These are phyloP conservation scores for Amanita brunnescens DNA, from an alignment of 768 basidiomycete genomes.

Conservation along the genomic window DNA sequence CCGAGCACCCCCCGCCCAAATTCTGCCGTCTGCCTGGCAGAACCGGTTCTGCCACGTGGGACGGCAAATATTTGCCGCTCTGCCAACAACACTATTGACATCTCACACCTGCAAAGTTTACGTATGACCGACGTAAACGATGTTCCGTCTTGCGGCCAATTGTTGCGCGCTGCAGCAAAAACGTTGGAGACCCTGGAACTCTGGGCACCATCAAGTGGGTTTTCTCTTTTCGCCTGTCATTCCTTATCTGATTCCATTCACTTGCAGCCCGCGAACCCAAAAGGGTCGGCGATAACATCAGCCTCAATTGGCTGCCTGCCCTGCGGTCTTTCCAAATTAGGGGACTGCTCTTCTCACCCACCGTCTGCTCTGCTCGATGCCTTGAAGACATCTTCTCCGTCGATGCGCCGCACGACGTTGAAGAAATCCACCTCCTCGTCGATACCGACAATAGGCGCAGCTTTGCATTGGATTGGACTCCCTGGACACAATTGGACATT, in stretches of 20 bases:
- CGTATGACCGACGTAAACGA: conserved; percentile 13
- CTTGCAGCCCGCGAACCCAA: conserved; percentile 1
- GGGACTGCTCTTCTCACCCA: conserved; percentile 2
- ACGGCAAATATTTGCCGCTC: too few relatives aligned
- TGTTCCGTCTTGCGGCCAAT: conserved; percentile 5
- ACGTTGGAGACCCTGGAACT: conserved; percentile 11
- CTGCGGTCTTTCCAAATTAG: conserved; percentile 2
- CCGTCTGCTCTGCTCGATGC: conserved; percentile 6
- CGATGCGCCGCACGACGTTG: conserved; percentile 1
- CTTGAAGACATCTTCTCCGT: conserved; percentile 10
- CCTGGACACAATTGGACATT: conserved; percentile 10
- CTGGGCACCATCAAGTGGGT: conserved; percentile 9
- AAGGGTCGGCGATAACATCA: conserved; percentile 1
- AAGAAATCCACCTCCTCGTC: conserved; percentile 9
- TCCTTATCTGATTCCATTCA: conserved; percentile 2
- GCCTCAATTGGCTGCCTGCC: neutral
- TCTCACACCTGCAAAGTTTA: conserved; percentile 9
- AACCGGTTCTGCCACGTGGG: too few relatives aligned
- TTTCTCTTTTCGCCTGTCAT: neutral
- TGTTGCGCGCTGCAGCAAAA: conserved; percentile 3
- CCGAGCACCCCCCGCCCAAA: too few relatives aligned
- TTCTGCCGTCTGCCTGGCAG: too few relatives aligned
- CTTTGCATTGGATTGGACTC: conserved; percentile 5
- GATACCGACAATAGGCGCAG: conserved; percentile 9
- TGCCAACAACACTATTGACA: too few relatives aligned